Percentiles rank a stretch among this genome's conserved stretches.
Evolutionary conservation across 192 early-diverging fungal genomes (phyloP).

Genomic region (Mortierella alpina): DNA sequence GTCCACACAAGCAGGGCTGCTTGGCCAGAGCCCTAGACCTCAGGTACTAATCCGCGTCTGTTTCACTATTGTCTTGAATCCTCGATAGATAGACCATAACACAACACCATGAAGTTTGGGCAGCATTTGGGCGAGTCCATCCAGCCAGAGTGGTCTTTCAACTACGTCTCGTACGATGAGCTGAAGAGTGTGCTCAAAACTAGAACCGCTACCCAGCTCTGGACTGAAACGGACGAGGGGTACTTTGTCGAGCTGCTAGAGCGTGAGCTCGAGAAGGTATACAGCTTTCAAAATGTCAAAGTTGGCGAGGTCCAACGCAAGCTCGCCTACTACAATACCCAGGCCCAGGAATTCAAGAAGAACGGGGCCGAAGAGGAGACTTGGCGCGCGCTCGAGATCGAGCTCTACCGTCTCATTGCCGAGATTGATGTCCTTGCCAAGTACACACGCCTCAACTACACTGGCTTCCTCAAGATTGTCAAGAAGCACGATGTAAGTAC

Average conservation of each 20-base stretch:
- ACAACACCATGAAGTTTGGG: constrained; percentile 86
- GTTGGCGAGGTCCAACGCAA: constrained; percentile 34
- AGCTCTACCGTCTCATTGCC: constrained; percentile 78
- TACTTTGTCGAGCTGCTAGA: constrained; percentile 92
- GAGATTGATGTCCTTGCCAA: constrained; percentile 83
- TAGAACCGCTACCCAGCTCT: constrained; percentile 68
- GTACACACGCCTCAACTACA: constrained; percentile 84
- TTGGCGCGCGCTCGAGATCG: constrained; percentile 71
- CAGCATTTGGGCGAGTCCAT: constrained; percentile 76
- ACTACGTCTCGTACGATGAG: constrained; percentile 86
- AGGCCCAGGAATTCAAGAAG: constrained; percentile 81
- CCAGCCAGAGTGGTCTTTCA: constrained; percentile 85
- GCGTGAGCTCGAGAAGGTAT: constrained; percentile 90
- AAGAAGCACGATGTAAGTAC: constrained; percentile 92
- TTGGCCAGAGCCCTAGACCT: background rate
- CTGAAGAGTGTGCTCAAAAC: constrained; percentile 86
- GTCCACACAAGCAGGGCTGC: too few species aligned
- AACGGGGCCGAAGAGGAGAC: constrained; percentile 80
- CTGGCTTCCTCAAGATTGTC: constrained; percentile 92
- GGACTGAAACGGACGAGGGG: constrained; percentile 88
- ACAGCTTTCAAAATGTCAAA: constrained; percentile 31
- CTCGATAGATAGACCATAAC: background rate
- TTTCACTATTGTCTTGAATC: too few species aligned
- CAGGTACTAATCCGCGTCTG: too few species aligned
- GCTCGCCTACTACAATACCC: constrained; percentile 36